These are phyloP conservation scores for Suillus sp. DNA, from an alignment of 768 basidiomycete genomes.

Conservation along the genomic window DNA sequence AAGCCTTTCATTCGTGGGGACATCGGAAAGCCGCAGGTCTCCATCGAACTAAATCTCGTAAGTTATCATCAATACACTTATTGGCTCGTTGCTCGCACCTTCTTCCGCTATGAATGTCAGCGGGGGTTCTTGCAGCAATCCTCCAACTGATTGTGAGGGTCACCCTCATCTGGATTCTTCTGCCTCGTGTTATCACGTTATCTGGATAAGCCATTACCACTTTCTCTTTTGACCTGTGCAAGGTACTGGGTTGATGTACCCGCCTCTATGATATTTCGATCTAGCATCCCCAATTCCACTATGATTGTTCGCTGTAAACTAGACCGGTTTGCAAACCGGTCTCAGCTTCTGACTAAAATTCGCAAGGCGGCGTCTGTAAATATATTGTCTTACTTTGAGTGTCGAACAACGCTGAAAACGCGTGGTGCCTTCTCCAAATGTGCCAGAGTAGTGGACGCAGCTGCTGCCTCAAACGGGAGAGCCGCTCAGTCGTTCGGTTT, in stretches of 20 bases:
- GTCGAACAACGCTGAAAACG: not conserved
- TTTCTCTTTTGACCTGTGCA: not conserved
- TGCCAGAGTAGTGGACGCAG: not conserved
- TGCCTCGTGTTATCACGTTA: not conserved
- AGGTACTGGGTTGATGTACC: constrained; percentile 3
- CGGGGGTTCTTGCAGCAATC: constrained; percentile 5
- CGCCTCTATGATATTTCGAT: not conserved
- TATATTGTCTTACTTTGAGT: not conserved
- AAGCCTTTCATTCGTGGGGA: not conserved
- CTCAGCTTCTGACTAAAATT: constrained; percentile 4
- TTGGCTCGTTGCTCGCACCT: constrained; percentile 1
- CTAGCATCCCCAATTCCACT: constrained; percentile 1
- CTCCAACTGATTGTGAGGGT: constrained; percentile 3
- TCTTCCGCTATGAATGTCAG: constrained; percentile 9
- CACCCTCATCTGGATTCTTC: not conserved
- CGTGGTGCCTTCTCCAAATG: constrained; percentile 2
- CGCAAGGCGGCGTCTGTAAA: constrained; percentile 7
- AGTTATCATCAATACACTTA: not conserved
- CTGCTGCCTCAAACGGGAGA: not conserved
- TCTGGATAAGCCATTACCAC: constrained; percentile 1
- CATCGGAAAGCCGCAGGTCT: not conserved
- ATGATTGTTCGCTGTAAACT: constrained; percentile 3
- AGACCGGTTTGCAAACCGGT: not conserved
- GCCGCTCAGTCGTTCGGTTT: not conserved
- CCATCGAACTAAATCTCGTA: constrained; percentile 1